Evolutionary conservation across 208 protist genomes (phyloP), one percentile per base, ranked within the genome.

Genomic region (Wallacemonas sp.): DNA sequence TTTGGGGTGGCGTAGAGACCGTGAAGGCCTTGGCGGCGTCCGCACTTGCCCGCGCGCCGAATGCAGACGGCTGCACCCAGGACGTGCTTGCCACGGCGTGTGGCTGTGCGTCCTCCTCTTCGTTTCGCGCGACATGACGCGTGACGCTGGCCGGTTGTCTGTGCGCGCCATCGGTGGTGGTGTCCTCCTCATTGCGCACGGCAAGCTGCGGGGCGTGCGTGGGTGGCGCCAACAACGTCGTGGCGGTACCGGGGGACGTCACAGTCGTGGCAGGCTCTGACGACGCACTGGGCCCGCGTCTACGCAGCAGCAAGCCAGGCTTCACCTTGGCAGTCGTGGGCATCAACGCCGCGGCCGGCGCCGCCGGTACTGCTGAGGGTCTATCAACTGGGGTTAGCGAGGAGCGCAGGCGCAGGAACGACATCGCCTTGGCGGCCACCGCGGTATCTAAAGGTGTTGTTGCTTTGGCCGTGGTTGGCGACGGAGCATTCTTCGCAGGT

Each of bases 91-190:
- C 36, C 36, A 14, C 36, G 9, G 14, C 36, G 36, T 14, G 36
- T 41, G 36, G 6, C 36, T 41, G 9, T 41, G 47, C 32, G 4
- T n/a, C 21, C 46, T 70, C 63, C 29, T 67, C 62, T 19, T 55
- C 54, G 6, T 57, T 70, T 0, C 47, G 52, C 24, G 68, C 63
- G 38, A n/a, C 24, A 26, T 44, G 11, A 54, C 12, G 46, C 26
- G 47, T 24, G 56, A 33, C 33, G 38, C 41, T 21, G n/a, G n/a
- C n/a, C n/a, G n/a, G n/a, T n/a, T n/a, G n/a, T n/a, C n/a, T n/a
- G n/a, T n/a, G n/a, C n/a, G n/a, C n/a, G n/a, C n/a, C n/a, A n/a
- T n/a, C 27, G 70, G 61, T 27, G 14, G 63, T 49, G 16, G 19
- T 41, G 36, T 58, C 52, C 16, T 39, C 52, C 24, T 58, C 52